A percentile compares a stretch with the other conserved stretches of the same genome.
Conservation (phyloP, 495 filamentous ascomycete species). For the Aspergillus sparsus region DNA sequence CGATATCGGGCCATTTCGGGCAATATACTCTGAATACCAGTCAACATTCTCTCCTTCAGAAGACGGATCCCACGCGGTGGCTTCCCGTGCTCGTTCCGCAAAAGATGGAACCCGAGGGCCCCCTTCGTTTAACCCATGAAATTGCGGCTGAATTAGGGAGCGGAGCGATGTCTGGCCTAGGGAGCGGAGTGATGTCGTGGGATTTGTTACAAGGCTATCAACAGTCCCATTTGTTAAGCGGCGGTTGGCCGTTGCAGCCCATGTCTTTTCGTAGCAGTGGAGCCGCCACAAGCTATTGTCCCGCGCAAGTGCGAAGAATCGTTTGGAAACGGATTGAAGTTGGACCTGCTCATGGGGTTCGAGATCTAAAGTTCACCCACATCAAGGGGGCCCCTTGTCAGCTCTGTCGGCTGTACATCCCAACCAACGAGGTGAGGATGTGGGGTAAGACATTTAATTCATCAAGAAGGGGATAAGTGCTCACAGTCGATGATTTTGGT, state of each 20-base stretch:
- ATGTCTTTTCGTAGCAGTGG: conserved; percentile 71
- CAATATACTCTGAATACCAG: conserved; percentile 89
- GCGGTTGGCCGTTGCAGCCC: conserved; percentile 44
- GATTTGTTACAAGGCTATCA: conserved; percentile 32
- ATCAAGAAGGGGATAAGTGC: conserved; percentile 31
- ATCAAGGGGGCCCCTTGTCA: conserved; percentile 1
- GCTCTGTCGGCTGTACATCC: not conserved
- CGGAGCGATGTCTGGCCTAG: conserved; percentile 39
- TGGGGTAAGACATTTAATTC: conserved; percentile 27
- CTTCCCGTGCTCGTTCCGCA: conserved; percentile 51
- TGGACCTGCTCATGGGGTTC: conserved; percentile 65
- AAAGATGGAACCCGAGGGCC: conserved; percentile 27
- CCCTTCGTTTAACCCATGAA: conserved; percentile 14
- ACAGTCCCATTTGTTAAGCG: conserved; percentile 30
- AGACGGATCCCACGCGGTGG: conserved; percentile 80
- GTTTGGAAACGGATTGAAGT: conserved; percentile 70
- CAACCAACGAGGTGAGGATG: conserved; percentile 20
- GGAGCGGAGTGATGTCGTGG: conserved; percentile 36
- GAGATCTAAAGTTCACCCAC: conserved; percentile 54
- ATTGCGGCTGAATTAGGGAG: conserved; percentile 41
- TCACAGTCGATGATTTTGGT: conserved; percentile 74
- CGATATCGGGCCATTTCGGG: conserved; percentile 71
- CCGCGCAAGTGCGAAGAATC: conserved; percentile 66
- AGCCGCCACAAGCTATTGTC: conserved; percentile 77
- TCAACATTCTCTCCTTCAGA: conserved; percentile 62